A percentile compares a stretch with the other conserved stretches of the same genome.
Conservation (phyloP, 805 yeast species). For the Cephaloascus albidus region DNA sequence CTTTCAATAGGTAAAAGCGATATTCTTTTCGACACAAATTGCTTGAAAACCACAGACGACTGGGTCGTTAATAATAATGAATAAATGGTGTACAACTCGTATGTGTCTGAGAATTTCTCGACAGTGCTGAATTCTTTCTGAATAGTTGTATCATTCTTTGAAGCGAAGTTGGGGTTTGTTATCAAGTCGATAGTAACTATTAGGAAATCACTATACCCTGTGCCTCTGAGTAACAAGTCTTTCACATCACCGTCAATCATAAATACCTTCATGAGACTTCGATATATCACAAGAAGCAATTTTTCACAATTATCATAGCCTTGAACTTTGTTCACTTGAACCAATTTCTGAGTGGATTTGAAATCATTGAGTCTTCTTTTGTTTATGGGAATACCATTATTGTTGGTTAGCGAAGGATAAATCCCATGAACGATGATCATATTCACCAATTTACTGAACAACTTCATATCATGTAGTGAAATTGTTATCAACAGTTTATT, state of each 20-base stretch:
- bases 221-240: constrained; percentile 50
- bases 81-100: constrained; percentile 51
- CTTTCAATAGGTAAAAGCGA: constrained; percentile 48
- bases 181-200: constrained; percentile 36
- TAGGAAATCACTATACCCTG: constrained; percentile 56
- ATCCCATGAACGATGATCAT: constrained; percentile 64
- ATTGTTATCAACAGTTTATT: constrained; percentile 42
- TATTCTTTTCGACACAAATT: constrained; percentile 37
- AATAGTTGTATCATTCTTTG: constrained; percentile 3
- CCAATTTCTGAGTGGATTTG: constrained; percentile 15
- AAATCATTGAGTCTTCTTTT: constrained; percentile 48
- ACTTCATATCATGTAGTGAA: constrained; percentile 79
- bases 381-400: constrained; percentile 56
- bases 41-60: constrained; percentile 35
- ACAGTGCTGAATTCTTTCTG: constrained; percentile 10
- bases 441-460: constrained; percentile 55
- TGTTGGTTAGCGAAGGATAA: constrained; percentile 47
- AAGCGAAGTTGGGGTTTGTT: constrained; percentile 17
- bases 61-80: constrained; percentile 46
- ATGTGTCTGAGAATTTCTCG: constrained; percentile 51
- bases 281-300: constrained; percentile 18
- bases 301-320: constrained; percentile 9
- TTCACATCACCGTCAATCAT: constrained; percentile 35
- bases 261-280: constrained; percentile 23
- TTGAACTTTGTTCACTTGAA: constrained; percentile 13